Evolutionary conservation across 2,329 filamentous ascomycete species (phyloP).

Genomic region (Trichoderma gracile): DNA sequence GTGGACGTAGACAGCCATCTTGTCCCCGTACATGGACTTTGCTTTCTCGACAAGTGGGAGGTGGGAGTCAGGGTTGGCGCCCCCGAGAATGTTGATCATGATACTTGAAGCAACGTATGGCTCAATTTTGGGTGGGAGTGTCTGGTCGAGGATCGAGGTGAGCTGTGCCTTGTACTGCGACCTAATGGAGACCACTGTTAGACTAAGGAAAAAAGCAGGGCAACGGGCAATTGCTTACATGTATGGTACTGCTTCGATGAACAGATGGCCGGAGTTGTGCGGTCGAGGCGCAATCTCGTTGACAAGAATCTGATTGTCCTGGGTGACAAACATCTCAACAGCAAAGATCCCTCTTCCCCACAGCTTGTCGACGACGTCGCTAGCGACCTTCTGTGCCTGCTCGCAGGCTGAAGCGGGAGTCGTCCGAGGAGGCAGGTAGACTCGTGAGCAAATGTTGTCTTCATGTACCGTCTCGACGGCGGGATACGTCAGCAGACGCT

Average conservation of each 20-base stretch:
- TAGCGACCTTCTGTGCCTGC: conserved; percentile 73
- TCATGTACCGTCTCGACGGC: conserved; percentile 94
- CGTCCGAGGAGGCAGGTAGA: conserved; percentile 78
- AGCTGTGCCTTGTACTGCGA: conserved; percentile 94
- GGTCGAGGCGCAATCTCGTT: conserved; percentile 82
- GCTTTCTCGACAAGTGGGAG: conserved; percentile 50
- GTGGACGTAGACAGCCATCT: conserved; percentile 65
- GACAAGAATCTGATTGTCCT: conserved; percentile 65
- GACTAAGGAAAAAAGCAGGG: neutral
- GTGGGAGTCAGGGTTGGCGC: conserved; percentile 65
- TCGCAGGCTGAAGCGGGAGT: conserved; percentile 62
- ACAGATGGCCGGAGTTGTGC: conserved; percentile 94
- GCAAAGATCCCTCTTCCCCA: conserved; percentile 92
- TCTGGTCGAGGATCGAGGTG: conserved; percentile 70
- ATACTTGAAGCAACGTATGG: conserved; percentile 64
- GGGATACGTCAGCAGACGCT: conserved; percentile 69
- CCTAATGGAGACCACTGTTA: neutral
- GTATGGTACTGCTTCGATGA: conserved; percentile 85
- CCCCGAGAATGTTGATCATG: conserved; percentile 81
- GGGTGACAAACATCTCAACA: conserved; percentile 89
- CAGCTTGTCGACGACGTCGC: conserved; percentile 75
- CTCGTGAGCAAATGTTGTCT: conserved; percentile 91
- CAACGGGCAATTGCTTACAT: conserved; percentile 39
- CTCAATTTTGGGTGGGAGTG: conserved; percentile 58
- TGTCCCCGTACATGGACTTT: conserved; percentile 44